Evolutionary conservation across 495 filamentous ascomycete genomes (phyloP), one percentile per base, ranked within the genome.

Genomic region (Gamarada debralockiae): DNA sequence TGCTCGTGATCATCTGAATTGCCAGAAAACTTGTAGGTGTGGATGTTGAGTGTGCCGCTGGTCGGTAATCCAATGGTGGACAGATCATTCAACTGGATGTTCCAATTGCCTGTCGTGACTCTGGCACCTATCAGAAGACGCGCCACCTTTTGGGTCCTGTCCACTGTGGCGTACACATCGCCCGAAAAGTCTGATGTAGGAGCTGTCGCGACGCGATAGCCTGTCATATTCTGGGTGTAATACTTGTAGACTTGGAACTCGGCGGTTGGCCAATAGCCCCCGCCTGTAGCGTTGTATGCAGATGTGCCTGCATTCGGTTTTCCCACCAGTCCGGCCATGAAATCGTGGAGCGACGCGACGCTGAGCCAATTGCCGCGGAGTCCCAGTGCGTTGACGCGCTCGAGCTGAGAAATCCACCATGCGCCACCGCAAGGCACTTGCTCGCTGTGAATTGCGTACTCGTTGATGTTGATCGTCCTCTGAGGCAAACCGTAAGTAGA

Each of bases 171-270:
- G 47, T 67, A 75, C 3, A 62, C 64, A 44, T 75, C 73, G 6
- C 67, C 57, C 10, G 57, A 38, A 1, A 50, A 43, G 37, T 73
- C 69, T 1, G 41, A 42, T 1, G 68, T 51, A 3, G 54, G 56
- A 15, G 38, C 36, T 9, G 69, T 67, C 1, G 41, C 57, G 17
- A 69, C 60, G 10, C 70, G 65, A 20, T 57, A 14, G 0, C 73
- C 70, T 0, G 66, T 69, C 70, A 74, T 73, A 18, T 65, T 67
- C 2, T 49, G 46, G 21, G 56, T 55, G 49, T 75, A 74, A 59
- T 74, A 75, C 18, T 70, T 63, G 50, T 75, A 75, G 4, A 74
- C 61, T 34, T 72, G 69, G 51, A 71, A 74, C 8, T 61, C 65
- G n/a, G 29, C 41, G 9, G 31, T 55, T 2, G 56, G 62, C 6